phyloP scores from a whole-genome alignment of 2,329 filamentous ascomycete genomes.

The Akanthomyces lecanii region DNA sequence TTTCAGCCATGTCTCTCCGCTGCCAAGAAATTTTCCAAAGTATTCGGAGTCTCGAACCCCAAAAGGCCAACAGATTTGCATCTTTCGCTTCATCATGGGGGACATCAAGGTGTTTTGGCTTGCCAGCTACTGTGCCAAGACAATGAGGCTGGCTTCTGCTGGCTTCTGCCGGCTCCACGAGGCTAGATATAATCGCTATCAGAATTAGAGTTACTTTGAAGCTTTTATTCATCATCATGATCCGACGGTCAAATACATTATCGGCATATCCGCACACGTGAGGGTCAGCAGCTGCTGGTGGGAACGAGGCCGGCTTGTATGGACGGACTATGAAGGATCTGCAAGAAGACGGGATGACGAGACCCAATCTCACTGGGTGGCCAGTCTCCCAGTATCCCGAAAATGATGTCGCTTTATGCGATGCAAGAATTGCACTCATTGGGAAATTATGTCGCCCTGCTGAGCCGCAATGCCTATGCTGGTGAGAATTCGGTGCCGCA shows the following conservation, averaged over 20 bases:
- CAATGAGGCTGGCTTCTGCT: not conserved
- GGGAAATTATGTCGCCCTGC: too few relatives aligned
- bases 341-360: too few relatives aligned
- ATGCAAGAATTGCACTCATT: too few relatives aligned
- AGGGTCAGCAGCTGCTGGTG: too few relatives aligned
- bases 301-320: too few relatives aligned
- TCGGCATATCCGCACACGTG: too few relatives aligned
- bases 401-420: too few relatives aligned
- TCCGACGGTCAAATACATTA: too few relatives aligned
- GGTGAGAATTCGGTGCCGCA: not conserved
- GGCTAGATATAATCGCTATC: not conserved
- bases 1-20: not conserved
- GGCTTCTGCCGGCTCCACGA: not conserved
- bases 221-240: not conserved
- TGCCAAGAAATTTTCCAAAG: not conserved
- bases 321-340: too few relatives aligned
- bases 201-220: constrained; percentile 13
- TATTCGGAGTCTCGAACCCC: not conserved
- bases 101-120: constrained; percentile 16
- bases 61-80: not conserved
- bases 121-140: constrained; percentile 11
- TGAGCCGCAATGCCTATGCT: not conserved
- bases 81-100: not conserved
- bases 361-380: too few relatives aligned
- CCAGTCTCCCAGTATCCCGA: too few relatives aligned